phyloP scores from a whole-genome alignment of 176 grass and related monocot species.

The Hordeum marinum region DNA sequence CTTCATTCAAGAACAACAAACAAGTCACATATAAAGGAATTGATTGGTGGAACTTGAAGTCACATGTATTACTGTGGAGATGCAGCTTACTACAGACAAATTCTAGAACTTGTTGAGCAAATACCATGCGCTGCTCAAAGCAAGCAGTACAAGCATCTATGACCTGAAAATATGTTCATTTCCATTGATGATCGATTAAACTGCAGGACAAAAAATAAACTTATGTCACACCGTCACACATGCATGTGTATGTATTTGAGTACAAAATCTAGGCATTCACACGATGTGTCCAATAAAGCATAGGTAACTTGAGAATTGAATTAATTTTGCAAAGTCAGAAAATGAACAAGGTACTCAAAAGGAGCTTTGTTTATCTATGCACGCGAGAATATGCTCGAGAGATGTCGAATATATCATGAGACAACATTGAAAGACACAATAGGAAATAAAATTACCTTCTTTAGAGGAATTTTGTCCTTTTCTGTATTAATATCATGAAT shows the following conservation, averaged over 20 bases:
- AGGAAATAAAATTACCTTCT: slow-evolving; percentile 48
- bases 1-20: neutral
- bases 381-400: neutral
- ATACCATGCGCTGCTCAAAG: slow-evolving; percentile 95
- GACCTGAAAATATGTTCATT: slow-evolving; percentile 55
- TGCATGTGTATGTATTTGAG: neutral
- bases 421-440: neutral
- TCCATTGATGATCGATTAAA: slow-evolving; percentile 16
- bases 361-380: neutral
- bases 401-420: neutral
- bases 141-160: slow-evolving; percentile 95
- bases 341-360: neutral
- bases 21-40: neutral
- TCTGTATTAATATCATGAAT: slow-evolving; percentile 96
- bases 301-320: neutral
- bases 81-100: neutral
- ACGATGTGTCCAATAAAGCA: neutral
- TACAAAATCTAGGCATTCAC: neutral
- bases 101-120: slow-evolving; percentile 95
- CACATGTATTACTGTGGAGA: neutral
- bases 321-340: neutral
- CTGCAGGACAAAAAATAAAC: neutral
- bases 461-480: slow-evolving; percentile 79
- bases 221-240: neutral
- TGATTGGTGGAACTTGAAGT: neutral